Evolutionary conservation across 1,284 basidiomycete species (phyloP), one percentile per base, ranked within the genome.

Genomic region (Veloboletus limbatus): DNA sequence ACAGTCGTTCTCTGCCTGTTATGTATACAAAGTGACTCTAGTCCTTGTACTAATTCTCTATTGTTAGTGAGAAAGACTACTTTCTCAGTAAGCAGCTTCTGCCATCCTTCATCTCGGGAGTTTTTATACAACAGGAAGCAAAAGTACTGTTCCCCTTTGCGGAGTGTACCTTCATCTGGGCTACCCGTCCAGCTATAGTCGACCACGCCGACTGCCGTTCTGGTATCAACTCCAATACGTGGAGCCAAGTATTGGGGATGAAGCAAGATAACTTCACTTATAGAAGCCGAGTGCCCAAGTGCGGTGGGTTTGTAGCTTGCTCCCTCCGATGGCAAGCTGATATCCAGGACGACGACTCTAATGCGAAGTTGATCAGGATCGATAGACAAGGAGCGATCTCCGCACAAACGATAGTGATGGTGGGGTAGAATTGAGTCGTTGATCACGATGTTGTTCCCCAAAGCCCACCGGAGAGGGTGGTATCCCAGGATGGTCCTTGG

Each of bases 381-480:
- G 2, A 54, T 31, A 6, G 40, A 43, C 30, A 57, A 21, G 17
- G 45, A 47, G 14, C 59, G 58, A 39, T 57, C 56, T 6, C 56
- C 54, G 20, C 48, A 54, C 17, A 56, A 17, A 11, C 58, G 54
- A 35, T 57, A 57, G 22, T 59, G 45, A n/a, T 59, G n/a, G 49
- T 4, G 34, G 32, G 2, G 9, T 30, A 4, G 31, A 8, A 14
- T 51, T 25, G 20, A 58, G 47, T n/a, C 10, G 10, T 17, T 8
- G 16, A 3, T 51, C 32, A 7, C 26, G 10, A 18, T 44, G 34
- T 13, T 45, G 22, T 20, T 36, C 4, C 13, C 42, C 42, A 37
- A 50, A 57, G n/a, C 56, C 49, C 4, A 30, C 31, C 2, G 56
- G 53, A 22, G 58, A 57, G 22, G 36, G 37, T 6, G 58, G 56